phyloP scores from a whole-genome alignment of 257 asterid genomes.

The Gynochthodes officinalis region DNA sequence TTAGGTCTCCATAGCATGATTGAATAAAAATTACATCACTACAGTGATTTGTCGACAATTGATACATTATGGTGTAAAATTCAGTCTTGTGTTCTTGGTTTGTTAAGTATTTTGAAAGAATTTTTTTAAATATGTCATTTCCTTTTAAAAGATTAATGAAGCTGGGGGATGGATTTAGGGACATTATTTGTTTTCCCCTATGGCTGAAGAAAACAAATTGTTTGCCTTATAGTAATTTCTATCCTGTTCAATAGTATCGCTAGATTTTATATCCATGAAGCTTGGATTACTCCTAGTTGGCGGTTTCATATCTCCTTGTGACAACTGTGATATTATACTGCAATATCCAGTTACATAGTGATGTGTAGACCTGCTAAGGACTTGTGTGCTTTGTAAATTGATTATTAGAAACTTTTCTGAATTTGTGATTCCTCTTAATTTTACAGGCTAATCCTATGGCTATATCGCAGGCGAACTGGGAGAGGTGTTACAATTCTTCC shows the following conservation, averaged over 20 bases:
- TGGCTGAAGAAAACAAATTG: too few relatives aligned
- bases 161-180: too few relatives aligned
- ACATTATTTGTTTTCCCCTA: too few relatives aligned
- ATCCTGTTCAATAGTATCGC: too few relatives aligned
- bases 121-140: too few relatives aligned
- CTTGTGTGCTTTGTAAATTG: too few relatives aligned
- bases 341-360: background rate
- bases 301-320: background rate
- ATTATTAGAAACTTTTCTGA: background rate
- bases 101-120: too few relatives aligned
- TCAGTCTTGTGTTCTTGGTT: too few relatives aligned
- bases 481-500: constrained; percentile 38
- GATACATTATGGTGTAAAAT: background rate
- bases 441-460: constrained; percentile 65
- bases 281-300: too few relatives aligned
- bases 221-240: too few relatives aligned
- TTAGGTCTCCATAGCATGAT: background rate
- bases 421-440: background rate
- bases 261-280: too few relatives aligned
- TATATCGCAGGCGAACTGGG: constrained; percentile 65
- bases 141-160: too few relatives aligned
- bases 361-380: background rate
- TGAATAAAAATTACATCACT: background rate
- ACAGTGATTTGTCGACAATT: background rate
- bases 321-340: background rate